Base-by-base conservation (phyloP, 2,329 filamentous ascomycete genomes). In the Penicillium corylophilum region DNA sequence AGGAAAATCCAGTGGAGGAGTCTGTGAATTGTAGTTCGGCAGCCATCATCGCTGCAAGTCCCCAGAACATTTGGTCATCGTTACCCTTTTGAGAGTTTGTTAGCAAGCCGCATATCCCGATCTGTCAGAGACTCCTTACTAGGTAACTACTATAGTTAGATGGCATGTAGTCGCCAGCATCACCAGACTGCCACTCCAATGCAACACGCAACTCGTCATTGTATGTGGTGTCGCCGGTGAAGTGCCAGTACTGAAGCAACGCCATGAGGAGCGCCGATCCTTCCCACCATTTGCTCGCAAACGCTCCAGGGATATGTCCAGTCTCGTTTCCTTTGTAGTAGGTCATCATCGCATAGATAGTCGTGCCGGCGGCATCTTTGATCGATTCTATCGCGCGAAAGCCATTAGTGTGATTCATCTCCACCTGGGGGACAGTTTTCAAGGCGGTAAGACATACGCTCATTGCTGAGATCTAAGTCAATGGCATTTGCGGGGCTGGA, bases 221-320 rank as follows among this genome's bases (percentile, higher is more conserved):
- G 71, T 85, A 88, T 44, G 78, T 79, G 4, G 73, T 66, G 66
- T 89, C 85, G 53, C 83, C 84, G 0, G 85, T 88, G 53, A 82
- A 78, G 54, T 84, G 80, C 81, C 83, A 86, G 67, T 89, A 89
- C 67, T 88, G 84, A 35, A 89, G 77, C 61, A 87, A 74, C 0
- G 83, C 81, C 57, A 85, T 83, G 78, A 86, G 87, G 72, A 89
- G 77, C 15, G 84, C 82, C 48, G 84, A 82, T 7, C 83, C 83
- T 65, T 89, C 83, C 86, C 86, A 90, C 86, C 86, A 89, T 76
- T 88, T 89, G 70, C 86, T 88, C 5, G 84, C 81, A 26, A 90
- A 72, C 45, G 80, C 72, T 48, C 80, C 80, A 3, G 78, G 79
- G 22, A 77, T 77, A 15, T 74, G 71, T 15, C 77, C 78, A 1